Conservation (phyloP, 257 asterid species). For the Lantana camara region DNA sequence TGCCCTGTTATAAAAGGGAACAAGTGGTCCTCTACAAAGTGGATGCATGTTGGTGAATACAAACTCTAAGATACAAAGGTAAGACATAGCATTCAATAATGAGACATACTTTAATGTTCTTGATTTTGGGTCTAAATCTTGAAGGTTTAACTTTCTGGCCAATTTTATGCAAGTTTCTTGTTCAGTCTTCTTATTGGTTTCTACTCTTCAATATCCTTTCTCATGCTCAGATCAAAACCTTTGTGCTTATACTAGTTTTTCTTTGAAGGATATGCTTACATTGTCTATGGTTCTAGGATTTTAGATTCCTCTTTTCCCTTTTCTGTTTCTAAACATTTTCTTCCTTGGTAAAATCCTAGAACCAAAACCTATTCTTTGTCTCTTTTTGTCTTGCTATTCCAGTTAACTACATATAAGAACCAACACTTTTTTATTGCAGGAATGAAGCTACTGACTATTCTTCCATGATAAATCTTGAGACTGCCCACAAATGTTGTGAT, state of each 20-base stretch:
- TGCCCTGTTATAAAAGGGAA: constrained; percentile 61
- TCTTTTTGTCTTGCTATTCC: neutral
- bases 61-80: constrained; percentile 27
- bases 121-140: neutral
- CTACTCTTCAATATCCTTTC: too few relatives aligned
- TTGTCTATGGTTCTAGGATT: too few relatives aligned
- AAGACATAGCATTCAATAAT: neutral
- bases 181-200: neutral
- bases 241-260: neutral
- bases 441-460: too few relatives aligned
- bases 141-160: neutral
- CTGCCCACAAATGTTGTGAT: too few relatives aligned
- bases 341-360: too few relatives aligned
- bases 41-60: constrained; percentile 73
- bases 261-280: too few relatives aligned
- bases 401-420: neutral
- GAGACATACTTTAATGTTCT: neutral
- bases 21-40: constrained; percentile 68
- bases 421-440: neutral
- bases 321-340: too few relatives aligned
- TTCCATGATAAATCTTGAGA: too few relatives aligned
- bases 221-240: neutral
- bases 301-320: too few relatives aligned
- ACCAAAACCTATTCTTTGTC: neutral
- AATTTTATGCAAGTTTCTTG: neutral